Evolutionary conservation across 2,329 filamentous ascomycete species (phyloP).

Genomic region (Septoria petroselini): DNA sequence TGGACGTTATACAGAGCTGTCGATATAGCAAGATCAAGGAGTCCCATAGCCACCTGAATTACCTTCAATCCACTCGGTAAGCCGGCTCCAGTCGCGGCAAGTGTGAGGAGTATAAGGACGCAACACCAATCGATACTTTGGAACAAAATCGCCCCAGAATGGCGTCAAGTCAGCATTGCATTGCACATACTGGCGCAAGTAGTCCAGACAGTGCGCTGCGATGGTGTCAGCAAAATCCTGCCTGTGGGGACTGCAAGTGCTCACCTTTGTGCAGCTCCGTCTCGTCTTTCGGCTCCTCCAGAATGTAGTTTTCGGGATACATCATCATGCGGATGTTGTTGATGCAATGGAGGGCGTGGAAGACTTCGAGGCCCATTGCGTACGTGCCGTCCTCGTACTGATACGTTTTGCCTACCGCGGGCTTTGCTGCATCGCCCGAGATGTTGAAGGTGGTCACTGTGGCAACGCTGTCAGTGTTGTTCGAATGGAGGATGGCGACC

Average conservation of each 20-base stretch:
- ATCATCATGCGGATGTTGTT: conserved; percentile 12
- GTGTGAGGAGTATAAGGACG: conserved; percentile 12
- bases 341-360: conserved; percentile 15
- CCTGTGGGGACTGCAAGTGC: background rate
- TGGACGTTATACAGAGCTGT: too few species aligned
- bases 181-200: conserved; percentile 13
- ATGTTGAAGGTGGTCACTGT: conserved; percentile 12
- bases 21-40: too few species aligned
- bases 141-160: conserved; percentile 8
- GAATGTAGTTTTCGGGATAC: conserved; percentile 10
- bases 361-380: conserved; percentile 11
- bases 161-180: conserved; percentile 16
- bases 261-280: conserved; percentile 11
- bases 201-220: conserved; percentile 13
- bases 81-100: conserved; percentile 7
- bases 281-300: conserved; percentile 8
- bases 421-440: background rate
- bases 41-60: too few species aligned
- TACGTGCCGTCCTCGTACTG: conserved; percentile 11
- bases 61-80: conserved; percentile 2
- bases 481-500: background rate
- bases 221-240: background rate
- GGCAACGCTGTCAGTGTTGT: background rate
- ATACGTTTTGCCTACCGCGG: conserved; percentile 2
- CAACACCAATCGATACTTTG: conserved; percentile 9